Base-by-base conservation (phyloP, 2,329 filamentous ascomycete species). In the Hortaea werneckii region DNA sequence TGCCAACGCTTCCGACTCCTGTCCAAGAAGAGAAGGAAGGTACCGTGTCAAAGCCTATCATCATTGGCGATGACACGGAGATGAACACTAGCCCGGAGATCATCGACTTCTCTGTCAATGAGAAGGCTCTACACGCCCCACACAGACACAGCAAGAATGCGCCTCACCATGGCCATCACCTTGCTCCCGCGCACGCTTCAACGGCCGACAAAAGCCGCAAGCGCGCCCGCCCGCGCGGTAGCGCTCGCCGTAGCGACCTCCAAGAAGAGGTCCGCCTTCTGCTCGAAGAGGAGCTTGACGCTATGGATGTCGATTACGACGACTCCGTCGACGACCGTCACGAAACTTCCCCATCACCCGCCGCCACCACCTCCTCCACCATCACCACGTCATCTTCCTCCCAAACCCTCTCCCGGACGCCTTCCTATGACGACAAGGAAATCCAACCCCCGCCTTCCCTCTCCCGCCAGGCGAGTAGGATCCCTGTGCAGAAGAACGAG, bases 231-330 rank as follows among this genome's bases (percentile, higher is more conserved):
- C 49, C 57, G n/a, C 52, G 54, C 12, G 59, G 57, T 32, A 51
- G 57, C 26, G 20, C 20, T 20, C 55, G 58, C 35, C 56, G 61
- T 46, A 58, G 55, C 27, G 58, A 61, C 40, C 55, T 64, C 44
- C 60, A 63, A 49, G 58, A 63, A 51, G 61, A 64, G 51, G 58
- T 63, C 9, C 62, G 61, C 34, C 52, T 58, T 39, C 46, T 59
- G 41, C 54, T 63, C 35, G 56, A 60, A 45, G 59, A 62, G 44
- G 55, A 55, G 20, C 49, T 52, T 8, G 55, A 57, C 35, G 52
- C 54, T 11, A 45, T 53, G 29, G 57, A 60, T 34, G 46, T 58
- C 34, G 55, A 58, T 27, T 50, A 56, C 41, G 54, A 58, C 13
- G 38, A 47, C 42, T 45, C 46, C 27, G 41, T 45, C 30, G 47